Evolutionary conservation across 2,329 filamentous ascomycete genomes (phyloP), one percentile per base, ranked within the genome.

Genomic region (Purpureocillium lavendulum): DNA sequence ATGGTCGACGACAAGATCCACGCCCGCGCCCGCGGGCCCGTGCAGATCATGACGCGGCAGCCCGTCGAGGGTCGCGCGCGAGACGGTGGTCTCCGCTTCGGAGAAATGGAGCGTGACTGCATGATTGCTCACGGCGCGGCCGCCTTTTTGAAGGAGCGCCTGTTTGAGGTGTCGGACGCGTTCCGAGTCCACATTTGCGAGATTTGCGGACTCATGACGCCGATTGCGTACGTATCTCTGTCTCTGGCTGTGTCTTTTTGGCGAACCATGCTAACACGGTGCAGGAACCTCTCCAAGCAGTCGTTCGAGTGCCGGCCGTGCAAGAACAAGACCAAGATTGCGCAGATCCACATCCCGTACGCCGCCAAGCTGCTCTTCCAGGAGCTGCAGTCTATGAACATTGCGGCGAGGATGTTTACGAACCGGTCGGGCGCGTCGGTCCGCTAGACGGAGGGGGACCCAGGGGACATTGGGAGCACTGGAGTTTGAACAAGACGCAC

Each of bases 1-100:
- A 98, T 98, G 94, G 94, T 98, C 52, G 92, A 98, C 62, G 92
- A 98, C 73, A 98, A 98, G 77, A 98, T 98, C 54, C 92, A 98
- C 67, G 94, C 92, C n/a, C 85, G 94, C 65, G 92, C 94, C 12
- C 84, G 92, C 60, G 92, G 94, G 29, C 92, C 92, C 1, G 86
- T 95, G 16, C 92, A 98, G 66, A 98, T 98, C 56, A 78, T 98
- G 68, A 98, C 92, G 3, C 77, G 94, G 42, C 92, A 98, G 64
- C 92, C 92, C 14, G 92, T 98, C 12, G 92, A 98, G 67, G 92
- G 92, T 84, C 86, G 94, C 78, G 92, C 92, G 4, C 75, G 94
- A 65, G 94, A 98, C 60, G 92, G 92, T 75, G 92, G 92, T 71
- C 76, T 98, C 33, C 90, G 94, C 60, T 98, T 98, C 79, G 92